Evolutionary conservation across 768 basidiomycete species (phyloP), one percentile per base, ranked within the genome.

Genomic region (Calocybe cyanea): DNA sequence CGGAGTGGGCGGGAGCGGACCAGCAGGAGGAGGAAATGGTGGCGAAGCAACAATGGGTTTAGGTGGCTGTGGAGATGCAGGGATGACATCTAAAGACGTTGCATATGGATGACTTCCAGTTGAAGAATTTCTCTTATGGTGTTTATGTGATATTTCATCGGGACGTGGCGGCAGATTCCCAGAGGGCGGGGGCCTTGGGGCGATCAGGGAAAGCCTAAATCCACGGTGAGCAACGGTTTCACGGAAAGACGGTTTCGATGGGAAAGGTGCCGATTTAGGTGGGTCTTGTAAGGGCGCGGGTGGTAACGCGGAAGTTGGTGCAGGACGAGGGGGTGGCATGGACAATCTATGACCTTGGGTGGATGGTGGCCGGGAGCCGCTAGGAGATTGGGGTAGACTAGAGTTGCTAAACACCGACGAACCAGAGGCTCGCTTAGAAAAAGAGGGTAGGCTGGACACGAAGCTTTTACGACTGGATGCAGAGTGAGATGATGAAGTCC

Each of bases 291-390:
- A 56, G 3, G 86, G 87, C 6, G 85, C 80, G 38, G 83, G 81
- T 11, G 87, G 86, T 13, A 83, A 76, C 5, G 85, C 83, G 39
- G 75, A 74, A 20, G 75, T 83, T 0, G 88, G 86, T 3, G 83
- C 77, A 23, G 87, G 87, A 11, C 84, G 80, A 21, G 80, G 87
- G 2, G 87, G 80, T 2, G 77, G 85, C 61, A 85, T 75, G 3
- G 84, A 87, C 15, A 67, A 57, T 32, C 87, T 72, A 55, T 82
- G 74, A 23, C 85, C 25, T 11, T 28, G 25, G 11, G 5, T 72
- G 4, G 69, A 65, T 25, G 56, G 40, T 23, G 63, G 53, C 19
- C 57, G 61, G 38, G 59, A 52, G 34, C 25, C 50, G 32, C 53
- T 32, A 25, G 62, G 67, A 5, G 77, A 73, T 30, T 70, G 65